phyloP scores from a whole-genome alignment of 805 yeast genomes.

The Lachancea kluyveri region DNA sequence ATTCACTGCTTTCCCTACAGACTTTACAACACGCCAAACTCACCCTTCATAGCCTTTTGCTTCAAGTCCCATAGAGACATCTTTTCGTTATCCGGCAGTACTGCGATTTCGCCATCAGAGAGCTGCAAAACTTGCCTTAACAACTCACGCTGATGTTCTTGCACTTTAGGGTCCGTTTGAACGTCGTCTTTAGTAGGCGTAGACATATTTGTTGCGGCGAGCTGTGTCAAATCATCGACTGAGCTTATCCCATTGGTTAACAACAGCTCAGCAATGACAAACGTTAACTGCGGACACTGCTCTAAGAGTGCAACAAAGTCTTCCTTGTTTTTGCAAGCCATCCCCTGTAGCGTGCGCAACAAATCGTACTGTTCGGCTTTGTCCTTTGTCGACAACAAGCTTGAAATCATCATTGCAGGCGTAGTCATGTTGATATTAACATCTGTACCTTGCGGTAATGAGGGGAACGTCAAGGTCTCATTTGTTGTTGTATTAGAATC shows the following conservation, averaged over 20 bases:
- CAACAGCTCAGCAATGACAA: slow-evolving; percentile 73
- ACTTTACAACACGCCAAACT: slow-evolving; percentile 21
- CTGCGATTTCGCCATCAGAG: slow-evolving; percentile 44
- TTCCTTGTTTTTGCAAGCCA: slow-evolving; percentile 51
- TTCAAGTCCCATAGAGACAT: slow-evolving; percentile 32
- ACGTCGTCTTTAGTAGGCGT: slow-evolving; percentile 9
- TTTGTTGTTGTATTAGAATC: slow-evolving; percentile 4
- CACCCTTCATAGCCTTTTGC: slow-evolving; percentile 32
- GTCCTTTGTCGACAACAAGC: slow-evolving; percentile 23
- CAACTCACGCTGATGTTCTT: slow-evolving; percentile 37
- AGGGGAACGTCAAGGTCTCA: slow-evolving; percentile 32
- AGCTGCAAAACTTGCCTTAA: slow-evolving; percentile 47
- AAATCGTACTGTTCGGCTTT: slow-evolving; percentile 23
- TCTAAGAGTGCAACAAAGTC: slow-evolving; percentile 54
- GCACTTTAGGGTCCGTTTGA: slow-evolving; percentile 19
- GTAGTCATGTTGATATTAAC: slow-evolving; percentile 35
- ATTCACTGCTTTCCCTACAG: neutral
- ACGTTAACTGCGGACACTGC: slow-evolving; percentile 75
- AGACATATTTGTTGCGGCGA: slow-evolving; percentile 22
- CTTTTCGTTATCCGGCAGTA: slow-evolving; percentile 47
- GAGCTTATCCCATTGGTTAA: slow-evolving; percentile 33
- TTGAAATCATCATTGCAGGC: slow-evolving; percentile 34
- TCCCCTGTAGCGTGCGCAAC: slow-evolving; percentile 37
- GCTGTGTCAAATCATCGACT: slow-evolving; percentile 30
- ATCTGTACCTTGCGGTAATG: slow-evolving; percentile 50